phyloP scores from a whole-genome alignment of 768 basidiomycete genomes.

The Hydnomerulius pinastri region DNA sequence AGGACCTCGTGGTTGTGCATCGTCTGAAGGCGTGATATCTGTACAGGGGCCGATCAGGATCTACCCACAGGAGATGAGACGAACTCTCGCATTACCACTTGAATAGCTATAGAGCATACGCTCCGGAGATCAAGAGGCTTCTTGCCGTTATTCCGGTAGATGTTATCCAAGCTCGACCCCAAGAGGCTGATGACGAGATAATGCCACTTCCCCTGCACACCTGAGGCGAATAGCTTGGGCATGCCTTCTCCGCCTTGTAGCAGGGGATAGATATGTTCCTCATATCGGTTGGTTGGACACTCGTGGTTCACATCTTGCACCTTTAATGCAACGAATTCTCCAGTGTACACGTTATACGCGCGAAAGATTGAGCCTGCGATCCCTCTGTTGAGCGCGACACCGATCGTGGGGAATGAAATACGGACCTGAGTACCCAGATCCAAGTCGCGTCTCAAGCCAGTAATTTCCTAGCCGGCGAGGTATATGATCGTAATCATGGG shows the following conservation, averaged over 20 bases:
- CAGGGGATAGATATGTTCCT: conserved; percentile 66
- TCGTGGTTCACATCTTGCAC: conserved; percentile 69
- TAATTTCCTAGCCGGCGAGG: conserved; percentile 57
- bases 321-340: conserved; percentile 70
- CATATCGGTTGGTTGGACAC: conserved; percentile 76
- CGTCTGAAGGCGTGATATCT: conserved; percentile 73
- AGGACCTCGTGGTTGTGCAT: conserved; percentile 77
- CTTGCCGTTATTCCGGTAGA: conserved; percentile 58
- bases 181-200: conserved; percentile 79
- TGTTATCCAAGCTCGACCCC: conserved; percentile 65
- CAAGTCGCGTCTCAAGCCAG: conserved; percentile 57
- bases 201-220: conserved; percentile 60
- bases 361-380: conserved; percentile 68
- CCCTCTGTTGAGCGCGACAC: not conserved
- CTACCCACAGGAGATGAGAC: not conserved
- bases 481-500: conserved; percentile 11
- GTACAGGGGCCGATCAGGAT: conserved; percentile 11
- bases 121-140: conserved; percentile 68
- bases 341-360: conserved; percentile 57
- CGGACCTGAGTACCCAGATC: conserved; percentile 75
- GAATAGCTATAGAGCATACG: conserved; percentile 74
- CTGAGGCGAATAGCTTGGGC: conserved; percentile 68
- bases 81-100: conserved; percentile 54
- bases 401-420: not conserved
- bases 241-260: conserved; percentile 75